phyloP scores from a whole-genome alignment of 345 rosid species.

The Ceriops zippeliana region DNA sequence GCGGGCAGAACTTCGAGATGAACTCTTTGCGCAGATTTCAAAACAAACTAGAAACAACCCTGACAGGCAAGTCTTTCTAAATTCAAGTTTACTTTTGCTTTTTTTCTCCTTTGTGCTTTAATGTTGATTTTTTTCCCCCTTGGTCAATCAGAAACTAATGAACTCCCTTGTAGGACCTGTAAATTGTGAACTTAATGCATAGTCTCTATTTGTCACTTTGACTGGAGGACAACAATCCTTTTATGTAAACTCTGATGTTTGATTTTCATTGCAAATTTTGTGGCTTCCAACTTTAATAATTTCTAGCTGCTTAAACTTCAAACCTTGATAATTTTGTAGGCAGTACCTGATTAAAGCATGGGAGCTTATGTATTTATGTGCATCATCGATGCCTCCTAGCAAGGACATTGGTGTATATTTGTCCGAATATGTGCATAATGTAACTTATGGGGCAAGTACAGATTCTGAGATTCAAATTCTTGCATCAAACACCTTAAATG shows the following conservation, averaged over 20 bases:
- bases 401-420: constrained; percentile 91
- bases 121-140: neutral
- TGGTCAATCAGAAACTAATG: no score
- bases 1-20: constrained; percentile 93
- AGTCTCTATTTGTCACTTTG: neutral
- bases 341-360: constrained; percentile 81
- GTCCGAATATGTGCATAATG: constrained; percentile 85
- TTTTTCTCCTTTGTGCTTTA: neutral
- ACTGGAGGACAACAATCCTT: neutral
- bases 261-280: neutral
- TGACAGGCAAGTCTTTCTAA: constrained; percentile 48
- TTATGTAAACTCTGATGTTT: neutral
- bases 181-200: neutral
- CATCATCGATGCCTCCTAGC: constrained; percentile 97
- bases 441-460: constrained; percentile 56
- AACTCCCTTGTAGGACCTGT: neutral
- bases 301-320: neutral
- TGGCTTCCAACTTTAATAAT: neutral
- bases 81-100: neutral
- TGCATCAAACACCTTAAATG: constrained; percentile 77
- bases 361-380: constrained; percentile 94
- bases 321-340: constrained; percentile 35
- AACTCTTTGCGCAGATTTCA: constrained; percentile 91
- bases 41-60: constrained; percentile 96
- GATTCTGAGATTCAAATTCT: constrained; percentile 80